phyloP scores from a whole-genome alignment of 2,329 filamentous ascomycete genomes.

The Pseudocercospora crystallina region DNA sequence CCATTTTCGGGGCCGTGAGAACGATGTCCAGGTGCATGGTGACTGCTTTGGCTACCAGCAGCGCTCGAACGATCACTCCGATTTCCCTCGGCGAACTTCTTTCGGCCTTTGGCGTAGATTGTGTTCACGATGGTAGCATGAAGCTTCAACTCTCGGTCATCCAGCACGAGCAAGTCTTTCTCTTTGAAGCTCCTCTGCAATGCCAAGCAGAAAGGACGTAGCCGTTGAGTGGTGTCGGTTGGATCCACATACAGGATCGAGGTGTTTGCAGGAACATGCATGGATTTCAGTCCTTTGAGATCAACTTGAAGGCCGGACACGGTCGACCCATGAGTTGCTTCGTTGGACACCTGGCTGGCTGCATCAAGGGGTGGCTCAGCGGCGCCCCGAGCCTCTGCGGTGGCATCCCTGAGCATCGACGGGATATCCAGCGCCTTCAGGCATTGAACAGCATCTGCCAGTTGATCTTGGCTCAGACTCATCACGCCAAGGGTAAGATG shows the following conservation, averaged over 20 bases:
- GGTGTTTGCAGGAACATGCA: slow-evolving; percentile 59
- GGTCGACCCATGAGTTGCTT: slow-evolving; percentile 17
- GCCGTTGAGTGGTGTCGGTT: slow-evolving; percentile 49
- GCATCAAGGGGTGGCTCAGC: slow-evolving; percentile 17
- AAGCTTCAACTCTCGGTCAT: slow-evolving; percentile 65
- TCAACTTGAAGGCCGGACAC: slow-evolving; percentile 33
- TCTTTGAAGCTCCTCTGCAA: slow-evolving; percentile 57
- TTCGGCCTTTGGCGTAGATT: slow-evolving; percentile 63
- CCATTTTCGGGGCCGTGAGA: slow-evolving; percentile 32
- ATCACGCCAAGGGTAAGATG: slow-evolving; percentile 88
- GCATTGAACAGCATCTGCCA: slow-evolving; percentile 49
- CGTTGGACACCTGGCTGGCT: not conserved
- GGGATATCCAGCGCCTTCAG: slow-evolving; percentile 30
- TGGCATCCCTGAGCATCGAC: slow-evolving; percentile 18
- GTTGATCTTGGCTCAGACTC: slow-evolving; percentile 60
- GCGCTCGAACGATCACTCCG: not conserved
- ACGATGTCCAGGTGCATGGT: too few relatives aligned
- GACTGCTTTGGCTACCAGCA: slow-evolving; percentile 22
- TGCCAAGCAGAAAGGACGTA: slow-evolving; percentile 60
- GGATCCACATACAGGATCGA: slow-evolving; percentile 68
- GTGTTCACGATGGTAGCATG: slow-evolving; percentile 89
- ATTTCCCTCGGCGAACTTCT: slow-evolving; percentile 20
- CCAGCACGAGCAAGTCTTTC: slow-evolving; percentile 56
- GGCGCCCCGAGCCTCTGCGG: not conserved
- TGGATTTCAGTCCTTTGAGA: slow-evolving; percentile 56